Conservation (phyloP, 768 basidiomycete genomes). For the Termitomyces sp. region DNA sequence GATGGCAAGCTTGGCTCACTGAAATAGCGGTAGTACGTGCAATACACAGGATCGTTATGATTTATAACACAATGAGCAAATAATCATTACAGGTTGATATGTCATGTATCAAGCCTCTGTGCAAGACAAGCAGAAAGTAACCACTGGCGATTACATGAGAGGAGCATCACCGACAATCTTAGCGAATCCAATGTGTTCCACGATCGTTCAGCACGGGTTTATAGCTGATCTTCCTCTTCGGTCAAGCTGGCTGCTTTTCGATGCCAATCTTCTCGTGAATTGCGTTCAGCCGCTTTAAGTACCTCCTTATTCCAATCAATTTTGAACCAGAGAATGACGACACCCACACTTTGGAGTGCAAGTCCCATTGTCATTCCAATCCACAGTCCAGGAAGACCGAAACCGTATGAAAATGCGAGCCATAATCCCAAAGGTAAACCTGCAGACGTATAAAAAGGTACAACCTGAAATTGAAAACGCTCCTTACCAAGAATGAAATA, state of each 20-base stretch:
- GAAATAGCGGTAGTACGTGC: too few species aligned
- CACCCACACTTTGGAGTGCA: not conserved
- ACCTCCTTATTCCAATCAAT: not conserved
- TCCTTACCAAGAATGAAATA: constrained; percentile 1
- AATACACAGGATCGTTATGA: too few species aligned
- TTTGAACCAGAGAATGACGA: not conserved
- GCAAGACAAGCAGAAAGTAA: too few species aligned
- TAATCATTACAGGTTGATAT: too few species aligned
- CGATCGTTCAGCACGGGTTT: not conserved
- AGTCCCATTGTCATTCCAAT: not conserved
- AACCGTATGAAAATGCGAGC: constrained; percentile 1
- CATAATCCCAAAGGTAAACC: constrained; percentile 1
- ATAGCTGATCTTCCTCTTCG: not conserved
- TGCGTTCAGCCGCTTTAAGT: constrained; percentile 4
- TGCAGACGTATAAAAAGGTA: not conserved
- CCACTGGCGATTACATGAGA: too few species aligned
- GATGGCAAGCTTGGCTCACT: too few species aligned
- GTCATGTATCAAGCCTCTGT: too few species aligned
- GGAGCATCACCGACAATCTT: too few species aligned
- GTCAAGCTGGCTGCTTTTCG: not conserved
- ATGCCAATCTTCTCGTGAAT: not conserved
- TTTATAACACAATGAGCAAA: too few species aligned
- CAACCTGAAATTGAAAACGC: not conserved
- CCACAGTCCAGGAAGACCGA: constrained; percentile 7
- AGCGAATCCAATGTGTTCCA: too few species aligned